These are phyloP conservation scores for Aspergillus bertholletiae DNA, from an alignment of 495 filamentous ascomycete species.

Conservation along the genomic window DNA sequence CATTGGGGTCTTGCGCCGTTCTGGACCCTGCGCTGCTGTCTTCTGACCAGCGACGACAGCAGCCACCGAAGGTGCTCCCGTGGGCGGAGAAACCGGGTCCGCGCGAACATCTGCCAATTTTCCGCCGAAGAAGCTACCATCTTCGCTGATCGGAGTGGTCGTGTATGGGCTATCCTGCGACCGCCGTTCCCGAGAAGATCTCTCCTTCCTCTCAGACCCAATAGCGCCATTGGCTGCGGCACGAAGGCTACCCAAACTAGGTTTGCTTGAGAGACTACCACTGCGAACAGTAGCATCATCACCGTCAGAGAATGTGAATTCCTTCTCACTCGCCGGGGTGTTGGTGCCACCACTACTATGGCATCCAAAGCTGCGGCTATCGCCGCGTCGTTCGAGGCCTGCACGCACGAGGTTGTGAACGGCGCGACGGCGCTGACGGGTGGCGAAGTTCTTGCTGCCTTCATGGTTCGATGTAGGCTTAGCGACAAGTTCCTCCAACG, in stretches of 20 bases:
- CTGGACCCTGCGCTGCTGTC: conserved; percentile 44
- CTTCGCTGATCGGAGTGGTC: conserved; percentile 52
- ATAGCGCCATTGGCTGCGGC: conserved; percentile 79
- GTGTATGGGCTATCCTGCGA: conserved; percentile 44
- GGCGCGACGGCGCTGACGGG: conserved; percentile 87
- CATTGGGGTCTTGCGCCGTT: conserved; percentile 77
- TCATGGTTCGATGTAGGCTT: conserved; percentile 93
- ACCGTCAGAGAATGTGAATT: conserved; percentile 76
- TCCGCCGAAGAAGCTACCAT: conserved; percentile 58
- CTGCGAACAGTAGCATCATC: conserved; percentile 81
- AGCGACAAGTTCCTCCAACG: conserved; percentile 83
- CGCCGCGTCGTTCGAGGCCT: conserved; percentile 76
- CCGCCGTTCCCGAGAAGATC: conserved; percentile 58
- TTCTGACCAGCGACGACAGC: conserved; percentile 47
- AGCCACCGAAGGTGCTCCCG: conserved; percentile 41
- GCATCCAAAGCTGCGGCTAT: conserved; percentile 56
- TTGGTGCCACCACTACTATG: conserved; percentile 68
- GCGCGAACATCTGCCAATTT: conserved; percentile 48
- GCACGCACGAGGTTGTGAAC: conserved; percentile 88
- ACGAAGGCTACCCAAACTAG: conserved; percentile 75
- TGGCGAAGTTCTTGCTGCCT: conserved; percentile 97
- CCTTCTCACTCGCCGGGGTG: conserved; percentile 85
- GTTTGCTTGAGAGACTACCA: conserved; percentile 75
- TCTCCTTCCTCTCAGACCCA: conserved; percentile 72
- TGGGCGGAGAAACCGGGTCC: conserved; percentile 32